Evolutionary conservation across 1,284 basidiomycete species (phyloP).

Genomic region (Trichosporon ovoides): DNA sequence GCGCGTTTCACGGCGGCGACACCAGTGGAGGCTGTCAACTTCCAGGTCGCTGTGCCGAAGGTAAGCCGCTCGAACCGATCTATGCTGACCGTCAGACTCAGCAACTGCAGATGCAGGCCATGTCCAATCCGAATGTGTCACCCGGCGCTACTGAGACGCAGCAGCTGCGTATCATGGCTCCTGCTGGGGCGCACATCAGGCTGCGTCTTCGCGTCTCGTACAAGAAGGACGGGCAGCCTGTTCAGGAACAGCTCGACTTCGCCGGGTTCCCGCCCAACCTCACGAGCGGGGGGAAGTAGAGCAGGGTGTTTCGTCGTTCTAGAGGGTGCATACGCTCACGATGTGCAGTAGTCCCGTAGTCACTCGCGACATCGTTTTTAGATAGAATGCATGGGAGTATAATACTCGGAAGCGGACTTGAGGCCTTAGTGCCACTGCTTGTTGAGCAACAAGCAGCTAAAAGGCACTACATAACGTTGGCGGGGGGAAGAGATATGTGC

Average conservation of each 20-base stretch:
- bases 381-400: slow-evolving; percentile 3
- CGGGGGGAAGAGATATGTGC: slow-evolving; percentile 21
- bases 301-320: neutral
- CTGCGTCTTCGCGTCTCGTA: slow-evolving; percentile 81
- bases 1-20: slow-evolving; percentile 76
- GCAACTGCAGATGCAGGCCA: slow-evolving; percentile 96
- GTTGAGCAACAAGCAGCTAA: too few relatives aligned
- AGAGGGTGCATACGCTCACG: slow-evolving; percentile 4
- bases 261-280: slow-evolving; percentile 76
- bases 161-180: slow-evolving; percentile 86
- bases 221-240: slow-evolving; percentile 59
- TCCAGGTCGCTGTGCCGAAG: slow-evolving; percentile 98
- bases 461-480: too few relatives aligned
- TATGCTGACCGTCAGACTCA: slow-evolving; percentile 65
- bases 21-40: slow-evolving; percentile 64
- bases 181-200: slow-evolving; percentile 74
- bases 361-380: neutral
- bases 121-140: slow-evolving; percentile 75
- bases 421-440: too few relatives aligned
- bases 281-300: slow-evolving; percentile 51
- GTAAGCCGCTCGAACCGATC: slow-evolving; percentile 50
- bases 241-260: slow-evolving; percentile 95
- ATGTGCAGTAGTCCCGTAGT: neutral
- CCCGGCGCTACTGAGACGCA: slow-evolving; percentile 85
- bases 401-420: too few relatives aligned